phyloP scores from a whole-genome alignment of 352 stramenopile species.

The Hyaloperonospora brassicae region DNA sequence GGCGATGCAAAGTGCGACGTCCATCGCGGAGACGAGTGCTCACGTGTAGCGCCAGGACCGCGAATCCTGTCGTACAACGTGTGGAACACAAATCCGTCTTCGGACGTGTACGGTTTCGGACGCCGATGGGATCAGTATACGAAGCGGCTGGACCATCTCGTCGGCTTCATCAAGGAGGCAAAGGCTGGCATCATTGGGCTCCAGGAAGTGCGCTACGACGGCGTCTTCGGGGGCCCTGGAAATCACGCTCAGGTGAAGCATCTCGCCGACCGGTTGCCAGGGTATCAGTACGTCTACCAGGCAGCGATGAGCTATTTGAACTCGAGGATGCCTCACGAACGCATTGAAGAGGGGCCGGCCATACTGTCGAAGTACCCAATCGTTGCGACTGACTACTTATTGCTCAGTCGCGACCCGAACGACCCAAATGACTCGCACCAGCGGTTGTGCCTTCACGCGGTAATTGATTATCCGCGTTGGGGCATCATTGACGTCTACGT shows the following conservation, averaged over 20 bases:
- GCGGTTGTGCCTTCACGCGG: slow-evolving; percentile 72
- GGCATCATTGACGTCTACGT: slow-evolving; percentile 80
- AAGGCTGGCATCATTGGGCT: slow-evolving; percentile 72
- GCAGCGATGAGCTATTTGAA: slow-evolving; percentile 83
- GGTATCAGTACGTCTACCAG: slow-evolving; percentile 83
- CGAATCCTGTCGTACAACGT: slow-evolving; percentile 85
- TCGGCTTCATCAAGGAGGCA: slow-evolving; percentile 37
- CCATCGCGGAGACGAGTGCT: slow-evolving; percentile 14
- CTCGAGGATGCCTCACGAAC: slow-evolving; percentile 42
- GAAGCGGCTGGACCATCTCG: slow-evolving; percentile 72
- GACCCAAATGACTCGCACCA: slow-evolving; percentile 82
- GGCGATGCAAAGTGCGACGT: slow-evolving; percentile 13
- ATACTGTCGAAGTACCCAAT: slow-evolving; percentile 80
- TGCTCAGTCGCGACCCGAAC: slow-evolving; percentile 72
- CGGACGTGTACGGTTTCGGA: slow-evolving; percentile 45
- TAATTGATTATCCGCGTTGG: slow-evolving; percentile 56
- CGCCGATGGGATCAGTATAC: slow-evolving; percentile 66
- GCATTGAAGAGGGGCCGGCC: slow-evolving; percentile 76
- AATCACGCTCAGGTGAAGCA: slow-evolving; percentile 76
- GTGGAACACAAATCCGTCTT: slow-evolving; percentile 85
- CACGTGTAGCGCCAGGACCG: slow-evolving; percentile 15
- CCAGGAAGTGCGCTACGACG: slow-evolving; percentile 83
- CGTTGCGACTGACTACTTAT: slow-evolving; percentile 65
- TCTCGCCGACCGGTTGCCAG: slow-evolving; percentile 45
- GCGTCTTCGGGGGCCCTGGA: slow-evolving; percentile 50